These are phyloP conservation scores for Petunia secreta DNA, from an alignment of 257 asterid genomes.

Conservation along the genomic window DNA sequence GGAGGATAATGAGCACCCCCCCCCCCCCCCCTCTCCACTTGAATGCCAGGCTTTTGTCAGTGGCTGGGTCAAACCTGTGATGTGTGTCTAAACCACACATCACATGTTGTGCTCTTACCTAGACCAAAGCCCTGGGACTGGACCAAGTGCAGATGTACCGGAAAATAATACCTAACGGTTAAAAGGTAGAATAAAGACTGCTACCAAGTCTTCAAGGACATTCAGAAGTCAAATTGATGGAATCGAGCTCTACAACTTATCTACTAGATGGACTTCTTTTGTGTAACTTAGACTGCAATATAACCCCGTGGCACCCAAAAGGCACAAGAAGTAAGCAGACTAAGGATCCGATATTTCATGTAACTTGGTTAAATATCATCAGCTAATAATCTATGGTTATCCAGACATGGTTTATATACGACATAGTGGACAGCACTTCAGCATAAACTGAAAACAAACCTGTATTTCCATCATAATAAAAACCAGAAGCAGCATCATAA, in stretches of 20 bases:
- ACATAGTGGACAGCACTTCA: not conserved
- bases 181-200: not conserved
- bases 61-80: too few species aligned
- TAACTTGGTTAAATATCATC: slow-evolving; percentile 12
- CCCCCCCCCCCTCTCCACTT: too few species aligned
- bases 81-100: too few species aligned
- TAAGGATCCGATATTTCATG: not conserved
- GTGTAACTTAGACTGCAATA: not conserved
- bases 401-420: not conserved
- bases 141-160: not conserved
- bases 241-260: not conserved
- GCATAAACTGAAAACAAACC: slow-evolving; percentile 46
- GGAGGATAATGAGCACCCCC: too few species aligned
- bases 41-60: too few species aligned
- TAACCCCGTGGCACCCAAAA: slow-evolving; percentile 15
- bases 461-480: slow-evolving; percentile 95
- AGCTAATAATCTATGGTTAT: not conserved
- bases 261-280: slow-evolving; percentile 14
- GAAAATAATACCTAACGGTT: not conserved
- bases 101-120: too few species aligned
- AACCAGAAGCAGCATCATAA: slow-evolving; percentile 95
- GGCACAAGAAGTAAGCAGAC: slow-evolving; percentile 1
- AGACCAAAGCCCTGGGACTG: too few species aligned
- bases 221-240: not conserved
- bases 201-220: not conserved